A percentile compares a stretch with the other conserved stretches of the same genome.
Evolutionary conservation across 371 early-diverging fungal species (phyloP).

Genomic region (Conidiobolus incongruus): DNA sequence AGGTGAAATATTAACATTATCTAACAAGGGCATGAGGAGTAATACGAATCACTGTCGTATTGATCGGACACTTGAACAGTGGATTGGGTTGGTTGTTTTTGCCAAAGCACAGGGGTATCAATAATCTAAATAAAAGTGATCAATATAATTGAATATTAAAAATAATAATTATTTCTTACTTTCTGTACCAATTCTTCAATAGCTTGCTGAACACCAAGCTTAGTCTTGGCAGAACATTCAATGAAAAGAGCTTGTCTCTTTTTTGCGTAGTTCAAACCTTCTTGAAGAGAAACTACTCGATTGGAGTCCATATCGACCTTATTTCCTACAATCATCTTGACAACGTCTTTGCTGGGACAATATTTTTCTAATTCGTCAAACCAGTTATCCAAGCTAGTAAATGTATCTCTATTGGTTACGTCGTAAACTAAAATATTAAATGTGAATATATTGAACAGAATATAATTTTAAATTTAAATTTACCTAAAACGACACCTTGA

Average conservation of each 20-base stretch:
- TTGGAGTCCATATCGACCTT: slow-evolving; percentile 82
- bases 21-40: no score
- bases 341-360: slow-evolving; percentile 56
- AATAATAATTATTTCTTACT: slow-evolving; percentile 15
- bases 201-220: slow-evolving; percentile 61
- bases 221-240: slow-evolving; percentile 90
- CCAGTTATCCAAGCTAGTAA: slow-evolving; percentile 82
- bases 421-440: slow-evolving; percentile 56
- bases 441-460: neutral
- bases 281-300: slow-evolving; percentile 61
- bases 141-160: neutral
- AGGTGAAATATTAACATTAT: no score
- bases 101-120: neutral
- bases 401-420: slow-evolving; percentile 79
- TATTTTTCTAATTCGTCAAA: slow-evolving; percentile 88
- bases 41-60: no score
- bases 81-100: neutral
- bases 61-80: slow-evolving; percentile 7
- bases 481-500: slow-evolving; percentile 92
- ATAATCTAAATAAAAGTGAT: neutral
- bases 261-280: slow-evolving; percentile 72
- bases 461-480: slow-evolving; percentile 2
- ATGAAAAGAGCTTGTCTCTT: slow-evolving; percentile 73
- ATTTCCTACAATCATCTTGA: slow-evolving; percentile 95
- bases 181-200: slow-evolving; percentile 75